Conservation (phyloP, 148 eudicot species). For the Agrostemma githago region DNA sequence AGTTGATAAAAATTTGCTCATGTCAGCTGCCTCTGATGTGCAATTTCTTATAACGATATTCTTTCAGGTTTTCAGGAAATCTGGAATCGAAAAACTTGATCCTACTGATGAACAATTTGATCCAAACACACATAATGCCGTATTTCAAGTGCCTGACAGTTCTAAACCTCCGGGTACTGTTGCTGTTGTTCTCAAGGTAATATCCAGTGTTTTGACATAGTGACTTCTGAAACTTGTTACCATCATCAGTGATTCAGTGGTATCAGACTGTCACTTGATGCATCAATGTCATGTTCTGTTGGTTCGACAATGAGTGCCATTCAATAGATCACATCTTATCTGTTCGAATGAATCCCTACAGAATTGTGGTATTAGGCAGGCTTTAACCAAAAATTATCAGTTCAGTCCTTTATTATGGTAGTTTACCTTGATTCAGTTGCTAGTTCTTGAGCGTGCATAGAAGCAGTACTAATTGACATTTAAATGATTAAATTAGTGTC, state of each 20-base stretch:
- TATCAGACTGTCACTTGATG: not conserved
- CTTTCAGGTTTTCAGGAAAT: slow-evolving; percentile 71
- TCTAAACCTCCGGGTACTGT: slow-evolving; percentile 78
- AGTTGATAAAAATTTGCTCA: not conserved
- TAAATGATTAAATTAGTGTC: not conserved
- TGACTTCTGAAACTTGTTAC: not conserved
- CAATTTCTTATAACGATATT: not conserved
- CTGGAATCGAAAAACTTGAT: slow-evolving; percentile 74
- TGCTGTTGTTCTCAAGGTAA: slow-evolving; percentile 92
- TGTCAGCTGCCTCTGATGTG: not conserved
- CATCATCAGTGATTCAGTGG: not conserved
- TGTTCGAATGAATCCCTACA: not conserved
- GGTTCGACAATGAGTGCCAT: not conserved
- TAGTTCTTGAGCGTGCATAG: too few species aligned
- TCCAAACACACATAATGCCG: slow-evolving; percentile 86
- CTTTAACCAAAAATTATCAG: not conserved
- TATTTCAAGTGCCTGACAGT: slow-evolving; percentile 85
- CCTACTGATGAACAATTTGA: slow-evolving; percentile 82
- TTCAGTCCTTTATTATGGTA: not conserved
- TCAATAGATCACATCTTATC: not conserved
- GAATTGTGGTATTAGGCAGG: not conserved
- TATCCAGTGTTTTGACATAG: slow-evolving; percentile 4
- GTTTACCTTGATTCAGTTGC: not conserved
- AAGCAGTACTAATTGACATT: not conserved
- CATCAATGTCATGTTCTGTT: not conserved